These are phyloP conservation scores for Phytophthora hybrid DNA, from an alignment of 352 stramenopile genomes.

Conservation along the genomic window DNA sequence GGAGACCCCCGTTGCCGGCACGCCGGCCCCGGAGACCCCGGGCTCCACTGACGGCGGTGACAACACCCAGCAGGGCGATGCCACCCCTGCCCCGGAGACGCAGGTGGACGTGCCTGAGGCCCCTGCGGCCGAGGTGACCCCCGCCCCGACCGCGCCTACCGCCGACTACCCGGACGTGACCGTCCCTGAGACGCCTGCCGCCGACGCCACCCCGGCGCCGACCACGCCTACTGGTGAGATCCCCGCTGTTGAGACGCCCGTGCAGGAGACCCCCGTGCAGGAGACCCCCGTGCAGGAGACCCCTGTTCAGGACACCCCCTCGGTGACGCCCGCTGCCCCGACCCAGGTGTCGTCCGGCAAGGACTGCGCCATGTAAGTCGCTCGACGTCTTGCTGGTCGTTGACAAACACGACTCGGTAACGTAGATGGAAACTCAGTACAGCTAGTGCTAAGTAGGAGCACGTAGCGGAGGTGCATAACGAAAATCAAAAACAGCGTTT, in stretches of 20 bases:
- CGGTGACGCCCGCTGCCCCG: constrained; percentile 22
- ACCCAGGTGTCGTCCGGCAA: constrained; percentile 28
- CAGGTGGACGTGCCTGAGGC: constrained; percentile 2
- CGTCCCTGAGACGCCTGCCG: constrained; percentile 6
- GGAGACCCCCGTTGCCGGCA: background rate
- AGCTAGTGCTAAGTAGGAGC: constrained; percentile 21
- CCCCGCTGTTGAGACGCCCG: constrained; percentile 17
- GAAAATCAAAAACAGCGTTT: constrained; percentile 35
- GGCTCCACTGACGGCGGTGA: constrained; percentile 13
- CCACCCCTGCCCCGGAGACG: constrained; percentile 4
- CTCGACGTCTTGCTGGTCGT: constrained; percentile 8
- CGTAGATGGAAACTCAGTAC: constrained; percentile 16
- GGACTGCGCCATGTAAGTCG: constrained; percentile 41
- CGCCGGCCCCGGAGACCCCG: background rate
- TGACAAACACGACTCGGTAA: constrained; percentile 29
- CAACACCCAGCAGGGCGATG: constrained; percentile 16
- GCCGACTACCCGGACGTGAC: constrained; percentile 12
- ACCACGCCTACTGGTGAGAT: constrained; percentile 11
- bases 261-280: constrained; percentile 9
- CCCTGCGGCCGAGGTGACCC: constrained; percentile 1
- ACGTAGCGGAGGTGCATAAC: constrained; percentile 37
- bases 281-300: constrained; percentile 12
- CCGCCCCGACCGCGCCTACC: constrained; percentile 1
- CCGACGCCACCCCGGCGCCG: constrained; percentile 10
- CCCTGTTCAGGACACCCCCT: constrained; percentile 11